A percentile compares a stretch with the other conserved stretches of the same genome.
phyloP scores from a whole-genome alignment of 441 rosid species.

The Dalechampia spathulata region DNA sequence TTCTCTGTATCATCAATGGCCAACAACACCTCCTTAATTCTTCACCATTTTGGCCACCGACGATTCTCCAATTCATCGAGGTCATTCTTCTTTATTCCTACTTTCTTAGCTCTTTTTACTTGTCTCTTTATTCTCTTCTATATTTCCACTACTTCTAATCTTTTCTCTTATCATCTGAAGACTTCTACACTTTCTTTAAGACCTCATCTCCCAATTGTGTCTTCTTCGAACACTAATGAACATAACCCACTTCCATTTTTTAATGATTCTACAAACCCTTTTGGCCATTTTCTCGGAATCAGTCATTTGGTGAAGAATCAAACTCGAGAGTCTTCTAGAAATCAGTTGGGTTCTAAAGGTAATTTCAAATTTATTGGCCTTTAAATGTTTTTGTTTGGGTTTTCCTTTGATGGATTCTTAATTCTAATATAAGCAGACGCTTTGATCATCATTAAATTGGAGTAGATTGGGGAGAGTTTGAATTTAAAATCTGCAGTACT shows the following conservation, averaged over 20 bases:
- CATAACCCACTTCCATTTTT: slow-evolving; percentile 1
- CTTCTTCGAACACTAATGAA: background rate
- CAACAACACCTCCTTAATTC: slow-evolving; percentile 17
- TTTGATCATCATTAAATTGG: background rate
- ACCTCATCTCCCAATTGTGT: background rate
- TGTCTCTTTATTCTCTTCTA: slow-evolving; percentile 36
- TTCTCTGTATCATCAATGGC: background rate
- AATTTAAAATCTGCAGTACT: background rate
- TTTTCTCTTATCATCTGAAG: slow-evolving; percentile 23
- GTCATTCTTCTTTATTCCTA: slow-evolving; percentile 38
- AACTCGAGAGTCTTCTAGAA: slow-evolving; percentile 18
- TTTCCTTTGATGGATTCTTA: background rate
- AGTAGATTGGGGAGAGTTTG: background rate
- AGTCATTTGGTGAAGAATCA: background rate
- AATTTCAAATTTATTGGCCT: background rate
- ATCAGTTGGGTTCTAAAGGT: slow-evolving; percentile 23
- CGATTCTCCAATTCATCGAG: slow-evolving; percentile 19
- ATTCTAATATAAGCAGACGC: background rate
- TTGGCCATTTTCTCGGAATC: slow-evolving; percentile 3
- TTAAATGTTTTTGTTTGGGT: background rate
- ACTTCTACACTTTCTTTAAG: slow-evolving; percentile 1
- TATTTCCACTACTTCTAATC: slow-evolving; percentile 33
- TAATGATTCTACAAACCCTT: slow-evolving; percentile 5
- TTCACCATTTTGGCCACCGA: slow-evolving; percentile 22
- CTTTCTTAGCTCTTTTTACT: slow-evolving; percentile 40